Conservation (phyloP, 306 rosid genomes). For the Castanopsis chinensis region DNA sequence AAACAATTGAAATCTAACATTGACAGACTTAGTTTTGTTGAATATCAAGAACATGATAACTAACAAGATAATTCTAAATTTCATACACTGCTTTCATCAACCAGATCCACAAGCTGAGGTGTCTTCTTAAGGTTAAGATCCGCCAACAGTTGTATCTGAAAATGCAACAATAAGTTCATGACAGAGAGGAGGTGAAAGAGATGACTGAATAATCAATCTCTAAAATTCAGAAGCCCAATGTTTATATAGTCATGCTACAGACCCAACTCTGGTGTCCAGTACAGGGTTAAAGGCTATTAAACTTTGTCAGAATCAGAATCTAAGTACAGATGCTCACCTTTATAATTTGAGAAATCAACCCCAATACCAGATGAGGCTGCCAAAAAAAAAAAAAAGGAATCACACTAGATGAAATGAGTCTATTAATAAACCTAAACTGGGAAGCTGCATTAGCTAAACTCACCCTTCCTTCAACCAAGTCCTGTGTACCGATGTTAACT, state of each 20-base stretch:
- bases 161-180: conserved; percentile 23
- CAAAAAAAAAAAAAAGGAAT: conserved; percentile 13
- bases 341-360: conserved; percentile 93
- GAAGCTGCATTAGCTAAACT: conserved; percentile 33
- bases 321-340: conserved; percentile 59
- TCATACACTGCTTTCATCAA: conserved; percentile 73
- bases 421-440: not conserved
- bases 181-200: conserved; percentile 15
- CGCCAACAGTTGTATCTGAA: conserved; percentile 92
- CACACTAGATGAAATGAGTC: not conserved
- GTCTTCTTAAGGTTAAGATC: conserved; percentile 96
- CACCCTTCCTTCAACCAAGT: conserved; percentile 93
- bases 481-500: conserved; percentile 91
- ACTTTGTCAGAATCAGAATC: not conserved
- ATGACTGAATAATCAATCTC: conserved; percentile 14
- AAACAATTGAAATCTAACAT: not conserved
- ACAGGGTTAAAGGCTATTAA: conserved; percentile 12
- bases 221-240: conserved; percentile 8
- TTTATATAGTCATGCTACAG: not conserved
- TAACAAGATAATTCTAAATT: conserved; percentile 8
- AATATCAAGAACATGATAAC: conserved; percentile 1
- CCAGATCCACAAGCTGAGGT: conserved; percentile 94
- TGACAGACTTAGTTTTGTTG: conserved; percentile 8
- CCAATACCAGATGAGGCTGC: conserved; percentile 94
- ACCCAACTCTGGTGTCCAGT: not conserved